Conservation (phyloP, 1,284 basidiomycete genomes). For the Psilocybe mexicana region DNA sequence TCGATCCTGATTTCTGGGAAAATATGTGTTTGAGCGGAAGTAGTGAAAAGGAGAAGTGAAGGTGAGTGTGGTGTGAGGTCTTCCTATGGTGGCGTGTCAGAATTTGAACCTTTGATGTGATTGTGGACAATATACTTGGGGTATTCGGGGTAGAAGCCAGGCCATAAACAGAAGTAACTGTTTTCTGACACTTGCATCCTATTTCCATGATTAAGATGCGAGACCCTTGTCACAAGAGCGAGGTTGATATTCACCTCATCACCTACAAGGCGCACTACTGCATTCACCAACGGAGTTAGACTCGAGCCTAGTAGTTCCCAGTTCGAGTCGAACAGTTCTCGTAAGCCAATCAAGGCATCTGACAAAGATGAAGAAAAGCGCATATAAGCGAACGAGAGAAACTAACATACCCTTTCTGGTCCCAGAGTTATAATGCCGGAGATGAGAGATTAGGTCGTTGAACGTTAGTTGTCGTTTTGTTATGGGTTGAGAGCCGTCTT, state of each 20-base stretch:
- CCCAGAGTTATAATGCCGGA: constrained; percentile 82
- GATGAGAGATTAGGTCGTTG: constrained; percentile 75
- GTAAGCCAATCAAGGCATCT: constrained; percentile 84
- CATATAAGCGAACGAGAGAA: background rate
- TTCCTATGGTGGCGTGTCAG: constrained; percentile 43
- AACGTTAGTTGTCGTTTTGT: constrained; percentile 81
- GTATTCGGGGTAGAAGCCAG: constrained; percentile 74
- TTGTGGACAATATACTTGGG: constrained; percentile 44
- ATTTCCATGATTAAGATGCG: constrained; percentile 7
- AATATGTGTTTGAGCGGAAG: constrained; percentile 93
- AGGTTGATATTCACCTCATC: constrained; percentile 65
- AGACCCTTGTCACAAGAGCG: background rate
- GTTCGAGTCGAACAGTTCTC: constrained; percentile 76
- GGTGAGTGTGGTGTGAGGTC: constrained; percentile 72
- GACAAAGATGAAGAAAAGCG: background rate
- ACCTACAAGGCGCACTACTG: constrained; percentile 70
- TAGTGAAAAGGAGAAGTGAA: constrained; percentile 78
- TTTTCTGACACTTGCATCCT: constrained; percentile 71
- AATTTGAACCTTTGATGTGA: background rate
- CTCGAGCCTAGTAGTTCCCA: constrained; percentile 57
- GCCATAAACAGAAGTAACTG: constrained; percentile 58
- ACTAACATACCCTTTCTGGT: constrained; percentile 64
- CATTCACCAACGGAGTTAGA: constrained; percentile 66
- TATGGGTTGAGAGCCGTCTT: constrained; percentile 56
- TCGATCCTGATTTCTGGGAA: constrained; percentile 94